phyloP scores from a whole-genome alignment of 441 rosid genomes.

The Euphorbia schlechtendalii region DNA sequence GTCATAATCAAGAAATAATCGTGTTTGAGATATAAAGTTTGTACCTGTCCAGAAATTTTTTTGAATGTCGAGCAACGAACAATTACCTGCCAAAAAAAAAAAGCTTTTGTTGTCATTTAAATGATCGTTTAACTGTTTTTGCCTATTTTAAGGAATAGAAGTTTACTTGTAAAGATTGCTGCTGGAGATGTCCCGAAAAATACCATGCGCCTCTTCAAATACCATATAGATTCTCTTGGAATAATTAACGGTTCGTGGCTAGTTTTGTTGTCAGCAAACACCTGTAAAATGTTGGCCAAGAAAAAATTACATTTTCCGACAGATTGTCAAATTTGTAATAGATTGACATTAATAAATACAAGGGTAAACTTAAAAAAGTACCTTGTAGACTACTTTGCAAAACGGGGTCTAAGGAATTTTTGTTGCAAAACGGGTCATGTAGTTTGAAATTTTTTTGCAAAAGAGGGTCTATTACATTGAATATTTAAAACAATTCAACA shows the following conservation, averaged over 20 bases:
- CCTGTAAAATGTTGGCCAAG: background rate
- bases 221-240: background rate
- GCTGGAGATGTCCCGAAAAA: slow-evolving; percentile 13
- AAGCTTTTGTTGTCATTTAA: background rate
- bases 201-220: background rate
- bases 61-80: background rate
- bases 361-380: no score
- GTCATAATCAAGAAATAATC: background rate
- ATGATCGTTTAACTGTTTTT: background rate
- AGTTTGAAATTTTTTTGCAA: no score
- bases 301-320: background rate
- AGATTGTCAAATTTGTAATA: background rate
- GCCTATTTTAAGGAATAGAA: background rate
- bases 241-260: slow-evolving; percentile 5
- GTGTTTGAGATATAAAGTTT: background rate
- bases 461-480: no score
- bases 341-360: background rate
- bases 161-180: slow-evolving; percentile 17
- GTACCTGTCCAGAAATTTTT: slow-evolving; percentile 17
- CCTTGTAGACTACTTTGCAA: no score
- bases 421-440: no score
- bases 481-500: no score
- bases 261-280: slow-evolving; percentile 17
- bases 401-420: no score
- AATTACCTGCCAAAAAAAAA: background rate